Base-by-base conservation (phyloP, 768 basidiomycete genomes). In the Wakefieldia striispora region DNA sequence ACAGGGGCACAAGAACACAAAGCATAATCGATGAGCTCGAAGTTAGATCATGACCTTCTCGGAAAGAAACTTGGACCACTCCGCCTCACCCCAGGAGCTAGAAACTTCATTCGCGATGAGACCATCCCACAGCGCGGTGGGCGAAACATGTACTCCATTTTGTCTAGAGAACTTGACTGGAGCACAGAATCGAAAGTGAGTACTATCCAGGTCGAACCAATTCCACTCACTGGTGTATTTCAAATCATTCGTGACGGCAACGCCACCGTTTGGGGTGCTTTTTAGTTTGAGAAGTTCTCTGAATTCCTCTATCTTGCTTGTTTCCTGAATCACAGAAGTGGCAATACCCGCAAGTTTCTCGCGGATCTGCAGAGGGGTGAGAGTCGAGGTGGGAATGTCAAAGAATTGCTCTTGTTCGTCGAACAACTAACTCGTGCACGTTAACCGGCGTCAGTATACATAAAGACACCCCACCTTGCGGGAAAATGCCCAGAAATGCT, bases 61-160 rank as follows among this genome's bases (percentile, higher is more conserved):
- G 40, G 72, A 70, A 26, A 95, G 74, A 68, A 86, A 97, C 39
- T 83, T 78, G 17, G 70, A 73, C 93, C 93, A 95, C 63, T 97
- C 88, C 35, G 74, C 74, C 61, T 85, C 78, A 4, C 79, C 86
- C 89, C 91, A 97, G 19, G 83, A 78, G 62, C 91, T 92, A 6
- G 85, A 86, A 27, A 94, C 74, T 41, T 89, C 84, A 42, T 72
- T 77, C 11, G 81, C 85, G 45, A 90, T 62, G 47, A 86, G 72
- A 43, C 91, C 88, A 56, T 93, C 86, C 81, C 83, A 88, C 2
- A 90, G 70, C 3, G 76, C 79, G 35, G 91, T 88, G 4, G 93
- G 91, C 1, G 92, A 94, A 40, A 95, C 91, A 56, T 97, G 95
- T 35, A 97, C 82, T 3, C 89, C 78, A 53, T 97, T 97, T 72